A percentile compares a stretch with the other conserved stretches of the same genome.
These are phyloP conservation scores for Tarenaya hassleriana DNA, from an alignment of 345 rosid species.

Conservation along the genomic window DNA sequence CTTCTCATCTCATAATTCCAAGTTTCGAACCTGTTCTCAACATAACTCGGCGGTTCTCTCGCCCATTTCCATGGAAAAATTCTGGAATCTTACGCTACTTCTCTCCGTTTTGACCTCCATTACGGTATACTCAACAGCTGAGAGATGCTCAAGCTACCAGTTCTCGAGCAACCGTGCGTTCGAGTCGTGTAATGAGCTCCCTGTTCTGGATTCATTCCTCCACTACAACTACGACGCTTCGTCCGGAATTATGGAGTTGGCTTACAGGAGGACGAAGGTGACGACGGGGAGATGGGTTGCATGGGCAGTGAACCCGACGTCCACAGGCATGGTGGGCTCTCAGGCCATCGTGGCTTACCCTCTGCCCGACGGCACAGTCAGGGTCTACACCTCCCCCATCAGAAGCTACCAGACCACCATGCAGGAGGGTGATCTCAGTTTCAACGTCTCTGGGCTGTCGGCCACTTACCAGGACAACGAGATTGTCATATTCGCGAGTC, in stretches of 20 bases:
- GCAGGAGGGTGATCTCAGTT: constrained; percentile 51
- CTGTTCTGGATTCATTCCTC: constrained; percentile 60
- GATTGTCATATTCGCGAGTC: constrained; percentile 61
- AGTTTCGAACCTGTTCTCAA: no score
- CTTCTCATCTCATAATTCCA: no score
- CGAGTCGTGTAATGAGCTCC: constrained; percentile 64
- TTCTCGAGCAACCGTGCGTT: constrained; percentile 59
- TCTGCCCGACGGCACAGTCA: constrained; percentile 46
- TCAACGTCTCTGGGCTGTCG: constrained; percentile 50
- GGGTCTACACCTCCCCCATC: constrained; percentile 63
- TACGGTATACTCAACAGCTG: constrained; percentile 27
- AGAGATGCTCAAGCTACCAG: constrained; percentile 49
- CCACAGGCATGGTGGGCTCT: constrained; percentile 64
- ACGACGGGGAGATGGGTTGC: constrained; percentile 41
- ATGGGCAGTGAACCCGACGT: constrained; percentile 84
- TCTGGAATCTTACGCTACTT: constrained; percentile 14
- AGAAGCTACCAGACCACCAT: constrained; percentile 41
- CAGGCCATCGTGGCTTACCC: constrained; percentile 80
- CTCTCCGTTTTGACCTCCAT: constrained; percentile 18
- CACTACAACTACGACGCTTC: constrained; percentile 60
- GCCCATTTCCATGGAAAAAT: constrained; percentile 15
- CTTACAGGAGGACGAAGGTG: constrained; percentile 42
- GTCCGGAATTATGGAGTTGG: constrained; percentile 37
- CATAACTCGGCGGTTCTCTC: no score
- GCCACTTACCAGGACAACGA: constrained; percentile 51